phyloP scores from a whole-genome alignment of 352 stramenopile species.

The Phytophthora citrophthora region DNA sequence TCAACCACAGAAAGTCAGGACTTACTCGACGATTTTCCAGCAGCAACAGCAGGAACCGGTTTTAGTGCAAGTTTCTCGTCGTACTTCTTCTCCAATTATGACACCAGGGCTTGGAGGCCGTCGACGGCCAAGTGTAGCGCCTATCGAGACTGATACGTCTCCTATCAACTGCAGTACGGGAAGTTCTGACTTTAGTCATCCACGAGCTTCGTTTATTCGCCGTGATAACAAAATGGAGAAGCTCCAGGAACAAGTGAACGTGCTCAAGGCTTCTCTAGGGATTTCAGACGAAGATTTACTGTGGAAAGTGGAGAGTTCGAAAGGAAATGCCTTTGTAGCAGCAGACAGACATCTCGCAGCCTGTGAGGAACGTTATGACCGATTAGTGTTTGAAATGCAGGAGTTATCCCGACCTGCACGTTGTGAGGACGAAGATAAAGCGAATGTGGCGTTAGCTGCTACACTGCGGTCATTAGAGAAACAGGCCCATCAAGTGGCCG shows the following conservation, averaged over 20 bases:
- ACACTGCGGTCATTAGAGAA: constrained; percentile 48
- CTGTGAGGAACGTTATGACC: constrained; percentile 74
- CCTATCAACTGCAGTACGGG: neutral
- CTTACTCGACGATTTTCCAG: constrained; percentile 24
- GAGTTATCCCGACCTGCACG: constrained; percentile 56
- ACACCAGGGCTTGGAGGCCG: constrained; percentile 29
- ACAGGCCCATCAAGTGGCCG: constrained; percentile 47
- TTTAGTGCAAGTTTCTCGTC: constrained; percentile 62
- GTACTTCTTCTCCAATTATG: constrained; percentile 61
- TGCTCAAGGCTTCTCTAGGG: constrained; percentile 75
- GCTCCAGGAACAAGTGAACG: constrained; percentile 74
- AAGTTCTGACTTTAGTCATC: constrained; percentile 1
- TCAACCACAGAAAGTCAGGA: constrained; percentile 11
- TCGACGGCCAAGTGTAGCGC: constrained; percentile 59
- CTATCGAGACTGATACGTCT: constrained; percentile 37
- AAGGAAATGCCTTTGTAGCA: constrained; percentile 74
- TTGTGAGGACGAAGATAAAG: constrained; percentile 52
- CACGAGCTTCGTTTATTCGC: constrained; percentile 40
- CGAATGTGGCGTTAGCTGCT: constrained; percentile 48
- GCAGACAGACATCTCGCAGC: constrained; percentile 57
- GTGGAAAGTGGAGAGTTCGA: constrained; percentile 81
- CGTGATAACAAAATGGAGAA: constrained; percentile 67
- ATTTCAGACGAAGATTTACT: constrained; percentile 81
- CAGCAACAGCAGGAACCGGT: constrained; percentile 37
- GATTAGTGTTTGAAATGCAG: constrained; percentile 69